phyloP scores from a whole-genome alignment of 1,284 basidiomycete genomes.

The Ceratobasidium sp. region DNA sequence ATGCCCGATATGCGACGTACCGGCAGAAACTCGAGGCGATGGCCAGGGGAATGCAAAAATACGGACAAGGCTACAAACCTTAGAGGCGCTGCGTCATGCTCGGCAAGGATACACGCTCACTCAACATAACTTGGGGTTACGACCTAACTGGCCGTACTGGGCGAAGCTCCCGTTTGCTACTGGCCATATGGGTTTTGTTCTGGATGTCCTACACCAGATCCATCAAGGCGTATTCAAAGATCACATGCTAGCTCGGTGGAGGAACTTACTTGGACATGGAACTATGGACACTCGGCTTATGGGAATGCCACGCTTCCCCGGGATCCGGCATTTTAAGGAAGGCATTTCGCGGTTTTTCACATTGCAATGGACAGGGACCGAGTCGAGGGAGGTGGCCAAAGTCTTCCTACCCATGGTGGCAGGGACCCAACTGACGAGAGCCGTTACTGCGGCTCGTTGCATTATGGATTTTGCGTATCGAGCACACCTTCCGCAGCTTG shows the following conservation, averaged over 20 bases:
- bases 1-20: conserved; percentile 32
- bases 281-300: conserved; percentile 42
- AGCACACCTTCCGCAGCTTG: conserved; percentile 3
- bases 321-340: conserved; percentile 27
- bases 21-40: not conserved
- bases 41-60: not conserved
- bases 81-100: not conserved
- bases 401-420: conserved; percentile 28
- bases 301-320: conserved; percentile 17
- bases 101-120: not conserved
- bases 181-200: conserved; percentile 51
- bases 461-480: conserved; percentile 59
- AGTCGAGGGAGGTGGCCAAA: conserved; percentile 33
- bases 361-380: conserved; percentile 45
- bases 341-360: conserved; percentile 34
- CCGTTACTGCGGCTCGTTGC: conserved; percentile 48
- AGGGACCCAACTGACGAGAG: not conserved
- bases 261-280: not conserved
- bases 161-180: conserved; percentile 28
- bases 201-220: conserved; percentile 56
- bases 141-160: conserved; percentile 52
- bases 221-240: conserved; percentile 56
- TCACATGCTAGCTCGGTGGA: conserved; percentile 51
- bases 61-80: not conserved
- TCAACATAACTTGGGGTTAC: not conserved